Conservation (phyloP, 2,329 filamentous ascomycete genomes). For the Ophiostoma novo-ulmi region DNA sequence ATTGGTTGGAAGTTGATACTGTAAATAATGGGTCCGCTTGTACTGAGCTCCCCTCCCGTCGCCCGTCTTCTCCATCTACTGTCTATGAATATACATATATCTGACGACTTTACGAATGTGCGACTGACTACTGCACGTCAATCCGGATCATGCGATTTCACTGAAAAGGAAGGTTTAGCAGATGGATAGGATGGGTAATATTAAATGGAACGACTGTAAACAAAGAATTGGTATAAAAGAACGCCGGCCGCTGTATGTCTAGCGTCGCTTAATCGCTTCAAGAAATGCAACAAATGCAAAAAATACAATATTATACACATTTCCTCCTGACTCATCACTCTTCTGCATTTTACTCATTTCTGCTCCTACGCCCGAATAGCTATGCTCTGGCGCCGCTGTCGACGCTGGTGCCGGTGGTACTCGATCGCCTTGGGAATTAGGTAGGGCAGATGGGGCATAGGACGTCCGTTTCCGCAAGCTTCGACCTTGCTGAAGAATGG, state of each 20-base stretch:
- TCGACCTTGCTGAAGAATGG: slow-evolving; percentile 15
- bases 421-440: slow-evolving; percentile 29
- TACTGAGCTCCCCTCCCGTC: background rate
- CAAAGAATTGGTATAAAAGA: slow-evolving; percentile 6
- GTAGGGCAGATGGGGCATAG: slow-evolving; percentile 23
- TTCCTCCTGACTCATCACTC: background rate
- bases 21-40: slow-evolving; percentile 9
- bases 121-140: background rate
- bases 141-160: background rate
- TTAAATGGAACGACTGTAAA: background rate
- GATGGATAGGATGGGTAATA: background rate
- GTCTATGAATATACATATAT: background rate
- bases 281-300: background rate
- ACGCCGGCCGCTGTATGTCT: background rate
- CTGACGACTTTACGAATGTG: background rate
- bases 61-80: background rate
- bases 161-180: slow-evolving; percentile 7
- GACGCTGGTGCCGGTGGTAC: slow-evolving; percentile 22
- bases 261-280: background rate
- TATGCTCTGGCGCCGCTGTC: slow-evolving; percentile 13
- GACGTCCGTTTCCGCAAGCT: slow-evolving; percentile 2
- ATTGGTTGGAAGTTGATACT: background rate
- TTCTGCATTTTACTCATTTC: background rate
- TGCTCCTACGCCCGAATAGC: slow-evolving; percentile 21
- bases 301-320: background rate